These are phyloP conservation scores for Amborella trichopoda DNA, from an alignment of 164 flowering plant genomes.

Conservation along the genomic window DNA sequence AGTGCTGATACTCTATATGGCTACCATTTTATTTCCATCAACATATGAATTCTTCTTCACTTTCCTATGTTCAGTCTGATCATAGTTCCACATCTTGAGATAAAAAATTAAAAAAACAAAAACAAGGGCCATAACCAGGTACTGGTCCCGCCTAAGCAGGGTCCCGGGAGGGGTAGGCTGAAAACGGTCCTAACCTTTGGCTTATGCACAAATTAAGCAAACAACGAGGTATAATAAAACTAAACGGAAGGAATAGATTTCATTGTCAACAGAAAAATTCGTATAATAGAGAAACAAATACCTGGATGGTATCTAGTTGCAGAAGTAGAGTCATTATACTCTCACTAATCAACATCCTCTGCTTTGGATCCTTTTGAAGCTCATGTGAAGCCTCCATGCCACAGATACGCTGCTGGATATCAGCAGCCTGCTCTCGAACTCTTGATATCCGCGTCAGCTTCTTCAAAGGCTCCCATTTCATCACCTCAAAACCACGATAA, in stretches of 20 bases:
- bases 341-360: conserved; percentile 35
- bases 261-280: not conserved
- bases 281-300: conserved; percentile 8
- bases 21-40: too few relatives aligned
- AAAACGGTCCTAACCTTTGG: too few relatives aligned
- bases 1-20: too few relatives aligned
- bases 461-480: conserved; percentile 57
- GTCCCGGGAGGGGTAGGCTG: too few relatives aligned
- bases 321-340: conserved; percentile 58
- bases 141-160: too few relatives aligned
- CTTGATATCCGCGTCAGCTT: conserved; percentile 46
- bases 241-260: not conserved
- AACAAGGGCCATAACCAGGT: not conserved
- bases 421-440: conserved; percentile 22
- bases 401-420: conserved; percentile 22
- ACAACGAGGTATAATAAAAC: not conserved
- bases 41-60: too few relatives aligned
- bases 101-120: not conserved
- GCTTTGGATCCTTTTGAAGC: conserved; percentile 18
- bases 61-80: too few relatives aligned
- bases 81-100: not conserved
- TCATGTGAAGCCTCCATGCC: conserved; percentile 23
- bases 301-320: conserved; percentile 68
- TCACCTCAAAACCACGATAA: conserved; percentile 54
- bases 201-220: not conserved